Conservation (phyloP, 2,329 filamentous ascomycete genomes). For the Lasiodiplodia sp. region DNA sequence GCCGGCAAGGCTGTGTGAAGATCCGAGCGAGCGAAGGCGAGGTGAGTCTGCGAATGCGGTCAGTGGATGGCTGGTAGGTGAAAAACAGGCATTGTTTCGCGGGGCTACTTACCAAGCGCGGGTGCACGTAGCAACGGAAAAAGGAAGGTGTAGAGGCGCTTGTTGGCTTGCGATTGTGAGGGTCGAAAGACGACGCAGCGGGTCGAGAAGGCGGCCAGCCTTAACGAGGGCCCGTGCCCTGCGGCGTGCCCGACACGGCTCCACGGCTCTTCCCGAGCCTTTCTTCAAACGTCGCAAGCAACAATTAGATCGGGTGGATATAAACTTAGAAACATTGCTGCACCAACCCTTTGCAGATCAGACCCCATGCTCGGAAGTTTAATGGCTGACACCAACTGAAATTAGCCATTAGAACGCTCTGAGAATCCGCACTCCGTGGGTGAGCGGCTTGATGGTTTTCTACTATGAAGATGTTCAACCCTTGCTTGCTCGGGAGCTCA, state of each 20-base stretch:
- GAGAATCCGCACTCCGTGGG: neutral
- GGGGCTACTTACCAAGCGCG: conserved; percentile 1
- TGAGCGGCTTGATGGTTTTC: neutral
- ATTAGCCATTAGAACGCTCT: neutral
- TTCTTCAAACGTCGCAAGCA: conserved; percentile 18
- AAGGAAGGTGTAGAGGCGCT: neutral
- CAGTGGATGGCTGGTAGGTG: neutral
- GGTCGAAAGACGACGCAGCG: conserved; percentile 11
- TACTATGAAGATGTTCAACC: neutral
- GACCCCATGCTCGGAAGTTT: conserved; percentile 2
- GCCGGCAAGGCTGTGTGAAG: conserved; percentile 8
- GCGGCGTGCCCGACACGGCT: conserved; percentile 2
- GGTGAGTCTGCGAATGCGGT: conserved; percentile 3
- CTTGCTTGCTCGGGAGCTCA: neutral
- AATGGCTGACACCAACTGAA: neutral
- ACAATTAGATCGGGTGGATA: conserved; percentile 8
- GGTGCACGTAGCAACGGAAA: neutral
- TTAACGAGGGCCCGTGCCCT: conserved; percentile 4
- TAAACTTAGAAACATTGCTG: conserved; percentile 21
- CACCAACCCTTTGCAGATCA: conserved; percentile 18
- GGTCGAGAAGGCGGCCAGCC: neutral
- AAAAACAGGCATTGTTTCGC: neutral
- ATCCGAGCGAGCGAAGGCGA: conserved; percentile 25
- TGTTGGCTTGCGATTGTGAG: conserved; percentile 2
- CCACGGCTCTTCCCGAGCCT: conserved; percentile 2